These are phyloP conservation scores for Carex scoparia DNA, from an alignment of 176 grass and related monocot genomes.

Conservation along the genomic window DNA sequence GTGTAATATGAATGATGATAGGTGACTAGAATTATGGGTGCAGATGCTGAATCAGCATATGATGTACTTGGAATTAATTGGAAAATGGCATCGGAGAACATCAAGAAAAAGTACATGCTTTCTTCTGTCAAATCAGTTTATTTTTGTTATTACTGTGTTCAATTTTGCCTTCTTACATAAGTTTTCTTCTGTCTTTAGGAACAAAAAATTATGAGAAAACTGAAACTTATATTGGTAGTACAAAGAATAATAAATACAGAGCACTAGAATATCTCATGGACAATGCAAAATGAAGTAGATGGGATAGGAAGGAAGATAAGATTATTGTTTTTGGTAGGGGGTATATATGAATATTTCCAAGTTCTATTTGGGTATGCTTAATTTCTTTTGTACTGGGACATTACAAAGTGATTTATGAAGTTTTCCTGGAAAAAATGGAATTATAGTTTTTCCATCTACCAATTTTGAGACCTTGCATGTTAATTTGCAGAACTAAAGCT, in stretches of 20 bases:
- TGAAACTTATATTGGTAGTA: background rate
- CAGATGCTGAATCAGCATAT: constrained; percentile 69
- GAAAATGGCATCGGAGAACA: constrained; percentile 88
- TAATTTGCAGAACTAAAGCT: background rate
- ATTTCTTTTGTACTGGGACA: background rate
- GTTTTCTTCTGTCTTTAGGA: background rate
- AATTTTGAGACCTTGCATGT: background rate
- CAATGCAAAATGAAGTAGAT: background rate
- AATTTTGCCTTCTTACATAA: background rate
- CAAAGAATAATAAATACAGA: background rate
- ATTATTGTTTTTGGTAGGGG: background rate
- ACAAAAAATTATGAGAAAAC: background rate
- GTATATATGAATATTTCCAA: background rate
- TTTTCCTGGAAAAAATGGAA: background rate
- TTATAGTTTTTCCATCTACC: background rate
- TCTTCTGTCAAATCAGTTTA: background rate
- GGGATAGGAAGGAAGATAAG: background rate
- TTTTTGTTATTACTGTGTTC: constrained; percentile 13
- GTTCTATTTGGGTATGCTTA: background rate
- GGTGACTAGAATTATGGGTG: constrained; percentile 82
- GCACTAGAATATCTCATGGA: background rate
- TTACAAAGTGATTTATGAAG: background rate
- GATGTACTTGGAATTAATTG: constrained; percentile 89
- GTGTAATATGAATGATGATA: constrained; percentile 18
- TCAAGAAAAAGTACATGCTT: constrained; percentile 79